Evolutionary conservation across 345 rosid genomes (phyloP), one percentile per base, ranked within the genome.

Genomic region (Syzygium aromaticum): DNA sequence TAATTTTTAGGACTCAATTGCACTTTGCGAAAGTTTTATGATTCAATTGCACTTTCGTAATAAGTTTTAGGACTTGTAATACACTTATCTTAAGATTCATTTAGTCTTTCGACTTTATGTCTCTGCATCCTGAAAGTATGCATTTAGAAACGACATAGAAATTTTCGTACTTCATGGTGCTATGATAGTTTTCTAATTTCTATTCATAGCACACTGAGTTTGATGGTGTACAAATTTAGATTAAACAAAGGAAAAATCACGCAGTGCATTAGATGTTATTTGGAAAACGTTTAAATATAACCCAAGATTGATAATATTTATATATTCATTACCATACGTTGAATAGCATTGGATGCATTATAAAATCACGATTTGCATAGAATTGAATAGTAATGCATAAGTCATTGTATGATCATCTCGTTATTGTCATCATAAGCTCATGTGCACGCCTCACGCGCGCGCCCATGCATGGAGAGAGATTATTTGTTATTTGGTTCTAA

Each of bases 381-480:
- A 67, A 33, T 8, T 3, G 13, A 30, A 67, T 67, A 33, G 13
- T 3, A 2, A 67, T 30, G 78, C 13, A 19, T 1, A 3, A 38
- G 9, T 67, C 46, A 33, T 5, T 17, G 1, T 67, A 33, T 13
- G 33, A 67, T 33, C 1, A 67, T 33, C 46, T 8, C 25, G 5
- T 67, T 17, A 17, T 64, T 11, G 7, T 16, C 0, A 5, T 33
- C 21, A 30, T 33, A 33, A 8, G 77, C 16, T 30, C 5, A 7
- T 16, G 7, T 16, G 17, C 19, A 28, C 77, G 17, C 16, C 22
- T 30, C 9, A 30, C 4, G 40, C 0, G 1, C 0, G 2, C 40
- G n/a, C n/a, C 28, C 0, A 28, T 0, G 7, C 16, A 15, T 2
- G 3, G 0, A 0, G 3, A n/a, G 1, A 7, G 3, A 28, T 63